Percentiles rank a stretch among this genome's conserved stretches.
These are phyloP conservation scores for Cryphonectria carpinicola DNA, from an alignment of 2,329 filamentous ascomycete genomes.

Conservation along the genomic window DNA sequence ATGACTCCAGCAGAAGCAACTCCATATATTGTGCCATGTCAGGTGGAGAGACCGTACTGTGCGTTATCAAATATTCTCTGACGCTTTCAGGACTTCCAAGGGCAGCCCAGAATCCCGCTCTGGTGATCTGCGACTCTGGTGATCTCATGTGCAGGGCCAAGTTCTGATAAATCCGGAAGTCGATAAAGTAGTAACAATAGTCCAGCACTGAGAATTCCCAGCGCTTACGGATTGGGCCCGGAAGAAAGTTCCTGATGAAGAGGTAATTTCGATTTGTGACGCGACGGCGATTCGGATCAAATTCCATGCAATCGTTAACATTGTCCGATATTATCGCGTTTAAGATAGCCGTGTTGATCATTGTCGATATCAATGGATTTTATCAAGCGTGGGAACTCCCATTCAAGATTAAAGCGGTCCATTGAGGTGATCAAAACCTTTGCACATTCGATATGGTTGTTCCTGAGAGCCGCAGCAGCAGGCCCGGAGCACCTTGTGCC, in stretches of 20 bases:
- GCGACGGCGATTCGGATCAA: too few relatives aligned
- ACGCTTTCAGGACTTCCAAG: background rate
- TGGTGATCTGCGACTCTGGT: background rate
- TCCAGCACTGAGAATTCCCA: background rate
- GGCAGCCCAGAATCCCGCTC: background rate
- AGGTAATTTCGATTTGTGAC: too few relatives aligned
- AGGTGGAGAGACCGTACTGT: background rate
- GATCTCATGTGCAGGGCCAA: background rate
- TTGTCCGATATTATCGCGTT: background rate
- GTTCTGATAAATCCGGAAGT: background rate
- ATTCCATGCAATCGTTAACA: background rate
- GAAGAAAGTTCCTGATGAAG: background rate
- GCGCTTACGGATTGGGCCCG: accelerated
- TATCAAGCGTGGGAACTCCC: background rate
- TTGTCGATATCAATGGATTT: background rate
- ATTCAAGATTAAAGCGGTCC: background rate
- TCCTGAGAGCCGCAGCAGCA: background rate
- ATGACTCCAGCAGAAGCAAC: background rate
- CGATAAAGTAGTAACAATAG: background rate
- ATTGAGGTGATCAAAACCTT: background rate
- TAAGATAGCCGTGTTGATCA: background rate
- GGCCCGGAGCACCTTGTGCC: background rate
- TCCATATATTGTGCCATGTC: background rate
- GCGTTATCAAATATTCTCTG: background rate
- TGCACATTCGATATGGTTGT: background rate